Evolutionary conservation across 441 rosid genomes (phyloP).

Genomic region (Populus tomentosa): DNA sequence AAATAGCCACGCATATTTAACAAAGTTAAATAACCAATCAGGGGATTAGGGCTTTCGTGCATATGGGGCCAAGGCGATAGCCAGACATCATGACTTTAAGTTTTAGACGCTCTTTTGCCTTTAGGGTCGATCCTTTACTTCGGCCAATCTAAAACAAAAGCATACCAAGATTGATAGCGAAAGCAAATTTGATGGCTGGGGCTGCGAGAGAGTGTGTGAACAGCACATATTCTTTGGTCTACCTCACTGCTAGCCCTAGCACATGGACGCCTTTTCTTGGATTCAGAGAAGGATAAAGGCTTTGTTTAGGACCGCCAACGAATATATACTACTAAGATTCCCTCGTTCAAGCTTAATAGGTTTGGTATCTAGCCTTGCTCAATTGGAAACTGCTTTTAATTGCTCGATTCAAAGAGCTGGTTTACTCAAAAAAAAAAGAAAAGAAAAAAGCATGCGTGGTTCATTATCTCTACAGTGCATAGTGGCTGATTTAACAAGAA

Average conservation of each 20-base stretch:
- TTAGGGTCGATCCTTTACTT: background rate
- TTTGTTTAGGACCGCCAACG: background rate
- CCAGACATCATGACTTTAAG: too few relatives aligned
- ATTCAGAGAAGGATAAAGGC: background rate
- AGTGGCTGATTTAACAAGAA: background rate
- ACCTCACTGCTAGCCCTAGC: background rate
- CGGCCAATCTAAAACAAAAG: slow-evolving; percentile 19
- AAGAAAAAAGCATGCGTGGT: background rate
- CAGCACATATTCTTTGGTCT: slow-evolving; percentile 40
- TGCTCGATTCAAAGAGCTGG: background rate
- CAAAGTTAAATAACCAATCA: background rate
- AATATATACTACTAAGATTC: background rate
- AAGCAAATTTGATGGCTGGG: slow-evolving; percentile 47
- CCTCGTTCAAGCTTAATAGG: background rate
- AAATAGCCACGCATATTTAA: background rate
- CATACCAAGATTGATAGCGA: slow-evolving; percentile 4
- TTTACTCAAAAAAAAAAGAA: too few relatives aligned
- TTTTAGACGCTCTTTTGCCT: background rate
- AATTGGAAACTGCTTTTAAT: background rate
- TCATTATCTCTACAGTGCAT: background rate
- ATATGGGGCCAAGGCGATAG: background rate
- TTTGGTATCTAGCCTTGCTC: background rate
- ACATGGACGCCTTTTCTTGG: slow-evolving; percentile 1
- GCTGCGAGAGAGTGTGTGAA: slow-evolving; percentile 10
- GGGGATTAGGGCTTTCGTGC: background rate